These are phyloP conservation scores for Candolleomyces eurysporus DNA, from an alignment of 768 basidiomycete species.

Conservation along the genomic window DNA sequence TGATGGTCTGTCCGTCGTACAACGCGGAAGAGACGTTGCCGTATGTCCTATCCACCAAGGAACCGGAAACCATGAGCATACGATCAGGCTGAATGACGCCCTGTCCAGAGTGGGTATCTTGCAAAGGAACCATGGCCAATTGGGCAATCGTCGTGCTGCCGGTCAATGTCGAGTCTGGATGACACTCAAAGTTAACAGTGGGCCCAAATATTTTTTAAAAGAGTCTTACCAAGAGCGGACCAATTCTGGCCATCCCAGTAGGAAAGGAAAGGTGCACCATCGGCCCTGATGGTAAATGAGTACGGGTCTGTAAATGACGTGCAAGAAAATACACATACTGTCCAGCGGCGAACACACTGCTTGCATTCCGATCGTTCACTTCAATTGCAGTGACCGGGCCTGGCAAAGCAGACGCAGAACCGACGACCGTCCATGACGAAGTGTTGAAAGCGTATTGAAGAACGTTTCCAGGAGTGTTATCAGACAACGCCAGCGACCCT, in stretches of 20 bases:
- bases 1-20: slow-evolving; percentile 79
- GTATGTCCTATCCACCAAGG: slow-evolving; percentile 61
- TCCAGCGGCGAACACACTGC: slow-evolving; percentile 90
- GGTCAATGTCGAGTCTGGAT: slow-evolving; percentile 52
- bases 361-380: slow-evolving; percentile 75
- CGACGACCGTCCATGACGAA: slow-evolving; percentile 70
- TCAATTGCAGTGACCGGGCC: slow-evolving; percentile 90
- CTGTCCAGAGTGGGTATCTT: slow-evolving; percentile 68
- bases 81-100: slow-evolving; percentile 79
- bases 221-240: slow-evolving; percentile 56
- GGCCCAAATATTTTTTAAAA: not conserved
- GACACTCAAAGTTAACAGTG: slow-evolving; percentile 1
- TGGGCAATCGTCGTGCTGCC: slow-evolving; percentile 70
- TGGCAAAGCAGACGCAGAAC: slow-evolving; percentile 59
- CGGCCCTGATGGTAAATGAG: slow-evolving; percentile 38
- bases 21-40: slow-evolving; percentile 84
- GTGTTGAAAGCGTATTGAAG: slow-evolving; percentile 72
- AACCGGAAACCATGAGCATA: slow-evolving; percentile 86
- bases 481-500: slow-evolving; percentile 71
- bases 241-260: slow-evolving; percentile 86
- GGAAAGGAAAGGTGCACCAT: slow-evolving; percentile 69
- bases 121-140: slow-evolving; percentile 87
- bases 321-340: slow-evolving; percentile 46
- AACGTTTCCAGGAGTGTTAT: slow-evolving; percentile 66
- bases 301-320: not conserved